Evolutionary conservation across 805 yeast genomes (phyloP).

Genomic region (Starmera quercuum): DNA sequence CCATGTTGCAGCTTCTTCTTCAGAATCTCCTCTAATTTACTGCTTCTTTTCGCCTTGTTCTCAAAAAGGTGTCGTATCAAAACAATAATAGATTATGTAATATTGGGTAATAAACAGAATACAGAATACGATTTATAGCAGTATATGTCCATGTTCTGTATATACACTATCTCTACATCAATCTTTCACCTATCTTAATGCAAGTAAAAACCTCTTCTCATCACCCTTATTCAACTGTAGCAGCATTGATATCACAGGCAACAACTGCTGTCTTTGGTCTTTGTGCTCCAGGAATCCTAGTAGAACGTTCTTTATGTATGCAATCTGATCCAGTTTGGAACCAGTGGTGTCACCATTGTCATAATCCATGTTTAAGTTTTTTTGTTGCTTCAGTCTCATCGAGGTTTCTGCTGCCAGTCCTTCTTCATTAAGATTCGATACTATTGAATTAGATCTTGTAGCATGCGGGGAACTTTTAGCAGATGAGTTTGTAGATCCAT

Average conservation of each 20-base stretch:
- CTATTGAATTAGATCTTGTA: constrained; percentile 30
- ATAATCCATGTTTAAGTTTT: too few species aligned
- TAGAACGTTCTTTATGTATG: constrained; percentile 84
- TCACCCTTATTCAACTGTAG: constrained; percentile 65
- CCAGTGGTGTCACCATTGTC: not conserved
- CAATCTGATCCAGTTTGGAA: constrained; percentile 39
- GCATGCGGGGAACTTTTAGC: constrained; percentile 19
- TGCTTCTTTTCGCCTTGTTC: too few species aligned
- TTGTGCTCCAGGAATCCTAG: constrained; percentile 85
- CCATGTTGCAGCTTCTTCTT: too few species aligned
- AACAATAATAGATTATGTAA: too few species aligned
- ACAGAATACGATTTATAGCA: too few species aligned
- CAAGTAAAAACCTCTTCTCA: constrained; percentile 55
- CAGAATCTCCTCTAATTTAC: too few species aligned
- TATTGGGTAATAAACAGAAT: too few species aligned
- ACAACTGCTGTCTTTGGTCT: constrained; percentile 79
- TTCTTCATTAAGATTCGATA: constrained; percentile 16
- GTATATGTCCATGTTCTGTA: too few species aligned
- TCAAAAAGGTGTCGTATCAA: too few species aligned
- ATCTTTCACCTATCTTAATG: not conserved
- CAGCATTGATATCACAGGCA: constrained; percentile 79
- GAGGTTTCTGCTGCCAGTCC: not conserved
- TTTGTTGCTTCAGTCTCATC: not conserved
- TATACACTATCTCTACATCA: too few species aligned
- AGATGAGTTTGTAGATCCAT: constrained; percentile 4